Percentiles rank a stretch among this genome's conserved stretches.
These are phyloP conservation scores for Paramecium sexaurelia DNA, from an alignment of 73 alveolate genomes.

Conservation along the genomic window DNA sequence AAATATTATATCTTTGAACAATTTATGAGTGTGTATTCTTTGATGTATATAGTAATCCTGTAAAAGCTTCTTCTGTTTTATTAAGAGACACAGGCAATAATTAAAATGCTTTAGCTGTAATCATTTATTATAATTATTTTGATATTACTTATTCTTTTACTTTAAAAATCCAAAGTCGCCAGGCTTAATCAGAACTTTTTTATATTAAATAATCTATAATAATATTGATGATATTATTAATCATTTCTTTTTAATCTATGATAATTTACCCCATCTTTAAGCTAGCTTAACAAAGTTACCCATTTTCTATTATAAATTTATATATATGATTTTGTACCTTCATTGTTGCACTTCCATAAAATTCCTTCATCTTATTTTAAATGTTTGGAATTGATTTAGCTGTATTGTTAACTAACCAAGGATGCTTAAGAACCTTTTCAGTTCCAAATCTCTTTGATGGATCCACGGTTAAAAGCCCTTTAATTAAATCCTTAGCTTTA, in stretches of 20 bases:
- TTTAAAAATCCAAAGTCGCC: neutral
- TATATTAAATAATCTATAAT: neutral
- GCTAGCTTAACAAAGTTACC: conserved; percentile 21
- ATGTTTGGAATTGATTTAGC: conserved; percentile 83
- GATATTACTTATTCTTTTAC: neutral
- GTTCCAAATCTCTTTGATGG: conserved; percentile 76
- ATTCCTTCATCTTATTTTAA: conserved; percentile 78
- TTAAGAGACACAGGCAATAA: neutral
- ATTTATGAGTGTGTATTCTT: neutral
- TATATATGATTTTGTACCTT: neutral
- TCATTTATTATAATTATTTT: neutral
- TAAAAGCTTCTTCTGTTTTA: conserved; percentile 46
- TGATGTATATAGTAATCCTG: conserved; percentile 27
- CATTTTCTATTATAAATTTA: conserved; percentile 40
- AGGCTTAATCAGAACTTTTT: neutral
- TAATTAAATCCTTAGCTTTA: conserved; percentile 82
- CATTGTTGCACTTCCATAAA: conserved; percentile 66
- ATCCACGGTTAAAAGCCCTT: conserved; percentile 79
- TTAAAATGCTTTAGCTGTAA: neutral
- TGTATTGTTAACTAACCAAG: conserved; percentile 91
- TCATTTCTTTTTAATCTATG: conserved; percentile 11
- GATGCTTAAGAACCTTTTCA: conserved; percentile 75
- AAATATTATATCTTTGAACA: neutral
- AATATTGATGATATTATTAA: neutral
- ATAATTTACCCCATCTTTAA: conserved; percentile 40